Evolutionary conservation across 2,329 filamentous ascomycete genomes (phyloP), one percentile per base, ranked within the genome.

Genomic region (Colletotrichum musae): DNA sequence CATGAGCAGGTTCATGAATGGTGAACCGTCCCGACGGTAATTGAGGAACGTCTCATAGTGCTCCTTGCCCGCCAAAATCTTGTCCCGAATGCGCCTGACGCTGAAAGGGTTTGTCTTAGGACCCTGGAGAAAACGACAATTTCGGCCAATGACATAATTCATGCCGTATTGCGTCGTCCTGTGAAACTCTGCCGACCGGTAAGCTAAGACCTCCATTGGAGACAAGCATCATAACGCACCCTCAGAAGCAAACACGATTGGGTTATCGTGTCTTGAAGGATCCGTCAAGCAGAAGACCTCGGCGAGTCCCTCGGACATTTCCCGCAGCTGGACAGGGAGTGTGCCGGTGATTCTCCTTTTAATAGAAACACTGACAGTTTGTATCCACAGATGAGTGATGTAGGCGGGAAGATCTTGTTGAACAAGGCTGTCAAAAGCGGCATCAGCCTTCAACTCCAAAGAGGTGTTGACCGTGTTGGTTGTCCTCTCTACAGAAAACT

Each of bases 221-320:
- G 16, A n/a, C 24, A 36, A 15, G 9, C 15, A 1, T 0, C 4
- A n/a, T 3, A 12, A 74, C 77, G 71, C 76, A 92, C 91, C 91
- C 84, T 93, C 90, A 4, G 91, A 94, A 6, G 91, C 91, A 78
- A 94, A 93, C 2, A 94, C 88, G 69, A 94, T 93, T 0, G 92
- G 93, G 75, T 94, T 94, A 70, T 94, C 93, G 2, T 86, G 83
- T 66, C 92, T 83, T 1, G 91, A 92, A 9, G 93, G 92, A 76
- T 95, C 93, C 0, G 91, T 93, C 63, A 94, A 78, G 75, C 92
- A 94, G 73, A 94, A 94, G 0, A 93, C 92, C 76, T 94, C 92
- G 0, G 92, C 92, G 68, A 94, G 78, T 0, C 92, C 92, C 77
- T 94, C 92, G 0, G 91, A 92, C n/a, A 91, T 87, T 52, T 92